These are phyloP conservation scores for Fraxinus platypoda DNA, from an alignment of 305 asterid species.

Conservation along the genomic window DNA sequence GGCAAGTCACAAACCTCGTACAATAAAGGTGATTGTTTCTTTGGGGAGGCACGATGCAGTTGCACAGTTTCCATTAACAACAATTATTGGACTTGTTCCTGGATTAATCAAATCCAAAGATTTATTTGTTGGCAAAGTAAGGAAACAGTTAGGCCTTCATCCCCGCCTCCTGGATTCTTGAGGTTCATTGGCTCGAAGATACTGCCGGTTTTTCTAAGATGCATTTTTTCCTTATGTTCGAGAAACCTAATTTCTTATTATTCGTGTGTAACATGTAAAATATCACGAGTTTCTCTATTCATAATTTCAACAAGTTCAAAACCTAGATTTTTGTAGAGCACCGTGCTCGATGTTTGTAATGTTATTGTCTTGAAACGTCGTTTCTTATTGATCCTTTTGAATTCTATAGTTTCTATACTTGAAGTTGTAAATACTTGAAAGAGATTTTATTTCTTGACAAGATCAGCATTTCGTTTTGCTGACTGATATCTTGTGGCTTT, in stretches of 20 bases:
- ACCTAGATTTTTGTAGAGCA: background rate
- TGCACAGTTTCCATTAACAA: slow-evolving; percentile 63
- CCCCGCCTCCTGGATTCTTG: slow-evolving; percentile 40
- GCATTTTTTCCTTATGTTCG: background rate
- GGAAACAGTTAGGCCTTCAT: slow-evolving; percentile 71
- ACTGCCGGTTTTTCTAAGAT: background rate
- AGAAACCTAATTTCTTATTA: background rate
- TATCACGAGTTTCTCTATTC: no score
- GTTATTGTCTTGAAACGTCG: background rate
- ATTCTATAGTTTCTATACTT: no score
- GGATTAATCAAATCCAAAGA: slow-evolving; percentile 84
- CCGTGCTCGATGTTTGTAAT: background rate
- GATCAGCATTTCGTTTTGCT: no score
- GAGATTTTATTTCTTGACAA: no score
- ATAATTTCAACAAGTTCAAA: background rate
- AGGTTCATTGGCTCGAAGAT: background rate
- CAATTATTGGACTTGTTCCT: slow-evolving; percentile 68
- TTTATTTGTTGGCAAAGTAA: slow-evolving; percentile 68
- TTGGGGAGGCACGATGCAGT: slow-evolving; percentile 81
- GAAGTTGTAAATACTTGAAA: background rate
- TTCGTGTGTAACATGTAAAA: background rate
- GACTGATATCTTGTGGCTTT: no score
- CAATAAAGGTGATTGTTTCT: slow-evolving; percentile 53
- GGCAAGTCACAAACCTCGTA: slow-evolving; percentile 53
- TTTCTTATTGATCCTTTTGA: background rate